phyloP scores from a whole-genome alignment of 2,329 filamentous ascomycete genomes.

The Alternaria gansuensis region DNA sequence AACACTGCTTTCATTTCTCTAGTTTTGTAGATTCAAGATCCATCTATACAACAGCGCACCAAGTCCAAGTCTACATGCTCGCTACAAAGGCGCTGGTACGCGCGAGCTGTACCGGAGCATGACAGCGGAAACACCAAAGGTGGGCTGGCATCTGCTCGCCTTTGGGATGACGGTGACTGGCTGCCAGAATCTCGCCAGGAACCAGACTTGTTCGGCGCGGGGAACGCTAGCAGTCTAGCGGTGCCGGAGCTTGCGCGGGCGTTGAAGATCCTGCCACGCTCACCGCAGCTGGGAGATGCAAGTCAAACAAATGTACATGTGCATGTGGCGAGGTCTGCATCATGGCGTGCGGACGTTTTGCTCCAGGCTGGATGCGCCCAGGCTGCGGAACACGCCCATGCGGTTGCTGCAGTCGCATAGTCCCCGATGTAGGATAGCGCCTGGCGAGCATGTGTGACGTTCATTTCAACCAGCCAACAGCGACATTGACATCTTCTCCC shows the following conservation, averaged over 20 bases:
- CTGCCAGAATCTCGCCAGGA: conserved; percentile 32
- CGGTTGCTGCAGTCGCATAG: conserved; percentile 20
- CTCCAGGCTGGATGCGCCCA: conserved; percentile 1
- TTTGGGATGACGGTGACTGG: conserved; percentile 27
- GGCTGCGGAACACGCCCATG: conserved; percentile 9
- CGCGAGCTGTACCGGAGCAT: not conserved
- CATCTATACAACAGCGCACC: not conserved
- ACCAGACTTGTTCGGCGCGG: conserved; percentile 35
- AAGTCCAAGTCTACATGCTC: not conserved
- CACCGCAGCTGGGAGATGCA: conserved; percentile 5
- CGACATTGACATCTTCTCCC: not conserved
- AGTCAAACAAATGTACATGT: conserved; percentile 2
- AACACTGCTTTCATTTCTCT: not conserved
- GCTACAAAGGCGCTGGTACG: not conserved
- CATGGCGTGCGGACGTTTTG: not conserved
- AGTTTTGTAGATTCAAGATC: not conserved
- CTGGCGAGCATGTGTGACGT: conserved; percentile 13
- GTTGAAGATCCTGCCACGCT: conserved; percentile 27
- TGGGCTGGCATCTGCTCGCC: conserved; percentile 11
- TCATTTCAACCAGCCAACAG: conserved; percentile 15
- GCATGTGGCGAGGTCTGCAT: not conserved
- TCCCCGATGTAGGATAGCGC: conserved; percentile 26
- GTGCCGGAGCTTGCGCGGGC: conserved; percentile 27
- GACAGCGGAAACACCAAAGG: conserved; percentile 11
- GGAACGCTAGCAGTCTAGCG: conserved; percentile 34